Percentiles rank a stretch among this genome's conserved stretches.
phyloP scores from a whole-genome alignment of 768 basidiomycete genomes.

The Pleurotus tuoliensis region DNA sequence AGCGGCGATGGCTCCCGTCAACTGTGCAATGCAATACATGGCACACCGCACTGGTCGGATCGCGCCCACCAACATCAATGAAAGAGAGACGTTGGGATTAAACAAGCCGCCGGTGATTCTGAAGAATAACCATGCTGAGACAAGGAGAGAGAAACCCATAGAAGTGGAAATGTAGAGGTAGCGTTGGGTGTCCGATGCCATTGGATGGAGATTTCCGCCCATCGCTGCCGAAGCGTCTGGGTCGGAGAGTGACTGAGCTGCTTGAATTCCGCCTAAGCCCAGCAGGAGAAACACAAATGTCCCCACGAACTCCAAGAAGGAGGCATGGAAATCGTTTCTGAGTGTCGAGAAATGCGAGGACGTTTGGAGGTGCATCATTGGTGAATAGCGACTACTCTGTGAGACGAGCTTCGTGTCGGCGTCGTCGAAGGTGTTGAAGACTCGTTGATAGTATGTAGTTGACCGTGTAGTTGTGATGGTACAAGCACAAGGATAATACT shows the following conservation, averaged over 20 bases:
- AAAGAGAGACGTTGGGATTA: conserved; percentile 60
- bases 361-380: no score
- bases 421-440: no score
- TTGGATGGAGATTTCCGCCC: no score
- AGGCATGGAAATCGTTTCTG: conserved; percentile 41
- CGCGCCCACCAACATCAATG: conserved; percentile 53
- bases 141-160: conserved; percentile 60
- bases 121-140: conserved; percentile 52
- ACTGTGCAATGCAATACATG: conserved; percentile 58
- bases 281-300: conserved; percentile 63
- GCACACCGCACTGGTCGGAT: conserved; percentile 54
- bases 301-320: conserved; percentile 54
- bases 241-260: conserved; percentile 35
- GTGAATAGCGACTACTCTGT: no score
- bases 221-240: conserved; percentile 12
- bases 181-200: conserved; percentile 32
- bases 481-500: no score
- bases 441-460: no score
- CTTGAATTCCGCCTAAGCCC: conserved; percentile 63
- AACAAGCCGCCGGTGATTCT: conserved; percentile 9
- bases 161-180: conserved; percentile 54
- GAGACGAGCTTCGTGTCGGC: no score
- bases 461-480: no score
- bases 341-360: conserved; percentile 18
- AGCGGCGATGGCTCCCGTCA: conserved; percentile 56